These are phyloP conservation scores for Epichloe elymi DNA, from an alignment of 2,329 filamentous ascomycete genomes.

Conservation along the genomic window DNA sequence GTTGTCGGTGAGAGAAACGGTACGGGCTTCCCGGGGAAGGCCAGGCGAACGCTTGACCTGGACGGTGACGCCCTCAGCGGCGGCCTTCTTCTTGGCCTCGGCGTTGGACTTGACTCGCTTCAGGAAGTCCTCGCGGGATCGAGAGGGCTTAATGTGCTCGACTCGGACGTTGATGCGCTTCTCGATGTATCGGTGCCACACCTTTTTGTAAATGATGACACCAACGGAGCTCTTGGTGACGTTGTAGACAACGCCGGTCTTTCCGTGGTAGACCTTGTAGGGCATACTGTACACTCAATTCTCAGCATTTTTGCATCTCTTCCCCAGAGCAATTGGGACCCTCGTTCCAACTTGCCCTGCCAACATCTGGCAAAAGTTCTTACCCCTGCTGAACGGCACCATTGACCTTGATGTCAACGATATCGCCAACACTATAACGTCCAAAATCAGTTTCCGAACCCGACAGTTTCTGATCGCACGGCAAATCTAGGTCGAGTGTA, in stretches of 20 bases:
- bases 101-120: slow-evolving; percentile 95
- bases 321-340: background rate
- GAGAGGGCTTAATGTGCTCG: slow-evolving; percentile 91
- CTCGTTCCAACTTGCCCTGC: background rate
- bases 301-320: slow-evolving; percentile 18
- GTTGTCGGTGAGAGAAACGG: slow-evolving; percentile 69
- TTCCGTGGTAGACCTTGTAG: slow-evolving; percentile 99
- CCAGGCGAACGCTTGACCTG: slow-evolving; percentile 85
- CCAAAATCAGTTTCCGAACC: slow-evolving; percentile 27
- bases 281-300: slow-evolving; percentile 58
- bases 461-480: background rate
- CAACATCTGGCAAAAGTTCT: slow-evolving; percentile 23
- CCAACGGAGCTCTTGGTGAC: slow-evolving; percentile 96
- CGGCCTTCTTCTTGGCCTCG: slow-evolving; percentile 81
- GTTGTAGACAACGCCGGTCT: slow-evolving; percentile 98
- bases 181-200: slow-evolving; percentile 99
- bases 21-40: slow-evolving; percentile 67
- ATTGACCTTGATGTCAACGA: slow-evolving; percentile 97
- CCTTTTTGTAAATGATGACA: slow-evolving; percentile 99
- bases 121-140: slow-evolving; percentile 94
- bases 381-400: slow-evolving; percentile 97
- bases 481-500: slow-evolving; percentile 5
- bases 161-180: slow-evolving; percentile 99
- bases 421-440: slow-evolving; percentile 71
- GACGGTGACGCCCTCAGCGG: slow-evolving; percentile 74